Percentiles rank a stretch among this genome's conserved stretches.
Conservation (phyloP, 306 rosid species). For the Vicia villosa region DNA sequence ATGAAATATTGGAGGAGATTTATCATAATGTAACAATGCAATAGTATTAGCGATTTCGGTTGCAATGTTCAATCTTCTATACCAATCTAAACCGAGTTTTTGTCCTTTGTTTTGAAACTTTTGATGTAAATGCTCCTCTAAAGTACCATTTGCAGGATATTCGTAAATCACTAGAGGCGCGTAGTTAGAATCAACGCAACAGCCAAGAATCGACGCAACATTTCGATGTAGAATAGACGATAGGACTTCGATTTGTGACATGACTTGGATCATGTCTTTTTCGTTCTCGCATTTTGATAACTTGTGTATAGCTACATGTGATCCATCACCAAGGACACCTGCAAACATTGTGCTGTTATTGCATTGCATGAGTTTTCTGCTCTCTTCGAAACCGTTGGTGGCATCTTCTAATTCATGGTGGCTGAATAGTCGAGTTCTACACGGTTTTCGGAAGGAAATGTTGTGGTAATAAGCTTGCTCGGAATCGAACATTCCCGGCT, state of each 20-base stretch:
- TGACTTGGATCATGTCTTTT: constrained; percentile 59
- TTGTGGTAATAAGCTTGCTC: constrained; percentile 54
- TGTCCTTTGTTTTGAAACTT: constrained; percentile 42
- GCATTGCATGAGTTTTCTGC: constrained; percentile 54
- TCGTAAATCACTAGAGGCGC: constrained; percentile 73
- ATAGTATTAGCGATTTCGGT: constrained; percentile 72
- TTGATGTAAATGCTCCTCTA: constrained; percentile 69
- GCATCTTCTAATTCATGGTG: constrained; percentile 76
- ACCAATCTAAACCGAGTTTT: constrained; percentile 67
- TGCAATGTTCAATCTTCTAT: constrained; percentile 70
- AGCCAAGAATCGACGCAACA: constrained; percentile 69
- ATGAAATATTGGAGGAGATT: constrained; percentile 83
- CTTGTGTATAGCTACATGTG: constrained; percentile 74
- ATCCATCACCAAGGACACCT: constrained; percentile 76
- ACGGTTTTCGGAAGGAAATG: constrained; percentile 62
- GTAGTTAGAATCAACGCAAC: constrained; percentile 66
- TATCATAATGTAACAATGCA: constrained; percentile 71
- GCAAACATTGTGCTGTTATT: constrained; percentile 59
- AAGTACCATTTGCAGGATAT: constrained; percentile 71
- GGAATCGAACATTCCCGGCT: constrained; percentile 49
- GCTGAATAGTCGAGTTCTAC: constrained; percentile 65
- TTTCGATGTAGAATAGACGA: constrained; percentile 60
- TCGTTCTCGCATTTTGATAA: constrained; percentile 59
- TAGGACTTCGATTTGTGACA: constrained; percentile 73
- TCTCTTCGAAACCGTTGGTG: constrained; percentile 64